phyloP scores from a whole-genome alignment of 2,329 filamentous ascomycete genomes.

The Colletotrichum tabaci region DNA sequence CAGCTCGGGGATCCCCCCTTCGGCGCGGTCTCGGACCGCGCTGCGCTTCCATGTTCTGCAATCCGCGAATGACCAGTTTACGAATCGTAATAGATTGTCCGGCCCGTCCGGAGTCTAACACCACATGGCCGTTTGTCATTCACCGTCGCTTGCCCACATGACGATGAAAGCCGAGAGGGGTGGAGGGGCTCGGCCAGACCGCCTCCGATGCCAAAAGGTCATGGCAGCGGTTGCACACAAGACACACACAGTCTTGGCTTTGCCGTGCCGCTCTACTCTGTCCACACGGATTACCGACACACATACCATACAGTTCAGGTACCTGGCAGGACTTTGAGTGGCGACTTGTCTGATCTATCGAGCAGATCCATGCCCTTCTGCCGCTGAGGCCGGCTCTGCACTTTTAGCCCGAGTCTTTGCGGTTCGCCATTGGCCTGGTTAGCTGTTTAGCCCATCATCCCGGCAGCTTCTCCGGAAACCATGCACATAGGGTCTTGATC shows the following conservation, averaged over 20 bases:
- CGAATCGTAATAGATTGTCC: constrained; percentile 39
- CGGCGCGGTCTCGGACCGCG: constrained; percentile 21
- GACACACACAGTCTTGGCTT: not conserved
- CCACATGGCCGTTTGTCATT: constrained; percentile 22
- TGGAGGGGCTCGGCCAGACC: constrained; percentile 34
- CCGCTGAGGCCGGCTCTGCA: not conserved
- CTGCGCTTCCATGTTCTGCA: not conserved
- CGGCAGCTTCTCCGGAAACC: constrained; percentile 14
- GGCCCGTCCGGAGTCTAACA: constrained; percentile 17
- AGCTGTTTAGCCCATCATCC: constrained; percentile 14
- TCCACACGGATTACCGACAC: no score
- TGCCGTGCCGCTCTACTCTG: not conserved
- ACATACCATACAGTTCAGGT: not conserved
- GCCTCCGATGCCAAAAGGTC: not conserved
- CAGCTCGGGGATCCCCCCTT: not conserved
- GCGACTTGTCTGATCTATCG: constrained; percentile 32
- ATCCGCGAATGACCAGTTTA: constrained; percentile 42
- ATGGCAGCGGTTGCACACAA: not conserved
- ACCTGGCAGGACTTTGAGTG: constrained; percentile 15
- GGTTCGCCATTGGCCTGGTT: constrained; percentile 17
- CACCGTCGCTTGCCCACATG: constrained; percentile 33
- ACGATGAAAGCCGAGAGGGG: constrained; percentile 21
- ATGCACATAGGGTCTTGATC: constrained; percentile 38
- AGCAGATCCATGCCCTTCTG: constrained; percentile 20
- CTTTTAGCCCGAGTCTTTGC: constrained; percentile 5